Conservation (phyloP, 2,329 filamentous ascomycete genomes). For the Bisporella sp. region DNA sequence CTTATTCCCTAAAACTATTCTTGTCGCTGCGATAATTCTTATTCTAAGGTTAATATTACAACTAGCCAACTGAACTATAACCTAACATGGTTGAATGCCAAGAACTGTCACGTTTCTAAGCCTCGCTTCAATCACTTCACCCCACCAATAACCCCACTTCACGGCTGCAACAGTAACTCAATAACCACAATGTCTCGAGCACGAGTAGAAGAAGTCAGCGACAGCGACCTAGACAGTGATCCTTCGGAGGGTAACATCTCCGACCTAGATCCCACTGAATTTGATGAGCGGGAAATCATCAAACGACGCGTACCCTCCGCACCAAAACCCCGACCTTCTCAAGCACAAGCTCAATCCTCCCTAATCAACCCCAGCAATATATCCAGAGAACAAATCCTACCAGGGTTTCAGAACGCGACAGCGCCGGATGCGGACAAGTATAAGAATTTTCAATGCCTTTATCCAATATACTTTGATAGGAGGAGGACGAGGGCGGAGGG, state of each 20-base stretch:
- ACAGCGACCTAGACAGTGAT: slow-evolving; percentile 65
- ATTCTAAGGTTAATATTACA: no score
- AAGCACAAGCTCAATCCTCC: slow-evolving; percentile 27
- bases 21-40: no score
- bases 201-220: slow-evolving; percentile 86
- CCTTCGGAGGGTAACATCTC: slow-evolving; percentile 79
- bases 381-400: slow-evolving; percentile 25
- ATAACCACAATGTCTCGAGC: slow-evolving; percentile 66
- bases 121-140: slow-evolving; percentile 1
- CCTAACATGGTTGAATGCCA: no score
- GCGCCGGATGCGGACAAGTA: slow-evolving; percentile 48
- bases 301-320: slow-evolving; percentile 10
- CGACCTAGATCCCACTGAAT: slow-evolving; percentile 30
- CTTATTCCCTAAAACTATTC: no score
- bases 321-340: slow-evolving; percentile 5
- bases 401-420: slow-evolving; percentile 24
- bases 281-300: slow-evolving; percentile 40
- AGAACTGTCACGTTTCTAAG: no score
- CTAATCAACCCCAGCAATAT: slow-evolving; percentile 33
- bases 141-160: slow-evolving; percentile 3
- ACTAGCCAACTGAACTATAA: no score
- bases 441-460: slow-evolving; percentile 80
- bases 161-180: slow-evolving; percentile 4
- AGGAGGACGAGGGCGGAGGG: slow-evolving; percentile 69
- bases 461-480: slow-evolving; percentile 92